A percentile compares a stretch with the other conserved stretches of the same genome.
Evolutionary conservation across 176 grass and related monocot species (phyloP).

Genomic region (Bolboschoenus planiculmis): DNA sequence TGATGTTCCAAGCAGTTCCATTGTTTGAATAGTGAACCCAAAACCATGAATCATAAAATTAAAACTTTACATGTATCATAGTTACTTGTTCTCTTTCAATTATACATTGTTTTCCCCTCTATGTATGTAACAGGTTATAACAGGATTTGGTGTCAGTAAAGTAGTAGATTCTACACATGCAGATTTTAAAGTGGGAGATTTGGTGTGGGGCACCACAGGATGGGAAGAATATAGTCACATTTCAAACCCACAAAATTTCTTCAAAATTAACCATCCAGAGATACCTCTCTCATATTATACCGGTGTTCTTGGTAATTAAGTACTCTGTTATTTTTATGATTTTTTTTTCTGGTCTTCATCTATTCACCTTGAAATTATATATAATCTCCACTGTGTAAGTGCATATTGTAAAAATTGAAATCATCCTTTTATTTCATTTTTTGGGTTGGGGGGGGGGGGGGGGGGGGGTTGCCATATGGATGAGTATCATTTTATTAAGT

Average conservation of each 20-base stretch:
- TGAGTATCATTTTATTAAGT: no score
- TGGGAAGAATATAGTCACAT: conserved; percentile 51
- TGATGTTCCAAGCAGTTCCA: not conserved
- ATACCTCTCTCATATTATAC: conserved; percentile 42
- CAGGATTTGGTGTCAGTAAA: conserved; percentile 27
- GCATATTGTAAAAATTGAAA: no score
- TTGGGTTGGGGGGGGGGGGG: no score
- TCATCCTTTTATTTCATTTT: no score
- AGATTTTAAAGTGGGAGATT: conserved; percentile 28
- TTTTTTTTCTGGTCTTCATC: not conserved
- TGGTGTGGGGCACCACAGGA: conserved; percentile 30
- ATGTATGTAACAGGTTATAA: conserved; percentile 19
- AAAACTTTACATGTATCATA: not conserved
- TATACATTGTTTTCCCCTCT: not conserved
- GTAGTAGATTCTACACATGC: conserved; percentile 32
- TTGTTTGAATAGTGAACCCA: not conserved
- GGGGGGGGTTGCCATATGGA: no score
- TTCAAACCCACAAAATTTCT: not conserved
- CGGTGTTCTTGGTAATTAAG: conserved; percentile 33
- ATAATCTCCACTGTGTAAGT: not conserved
- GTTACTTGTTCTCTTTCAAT: not conserved
- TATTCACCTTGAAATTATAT: not conserved
- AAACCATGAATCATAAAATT: not conserved
- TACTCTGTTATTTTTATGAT: not conserved
- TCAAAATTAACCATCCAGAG: conserved; percentile 36